A percentile compares a stretch with the other conserved stretches of the same genome.
These are phyloP conservation scores for Chalciporus sphaerocephalus DNA, from an alignment of 768 basidiomycete species.

Conservation along the genomic window DNA sequence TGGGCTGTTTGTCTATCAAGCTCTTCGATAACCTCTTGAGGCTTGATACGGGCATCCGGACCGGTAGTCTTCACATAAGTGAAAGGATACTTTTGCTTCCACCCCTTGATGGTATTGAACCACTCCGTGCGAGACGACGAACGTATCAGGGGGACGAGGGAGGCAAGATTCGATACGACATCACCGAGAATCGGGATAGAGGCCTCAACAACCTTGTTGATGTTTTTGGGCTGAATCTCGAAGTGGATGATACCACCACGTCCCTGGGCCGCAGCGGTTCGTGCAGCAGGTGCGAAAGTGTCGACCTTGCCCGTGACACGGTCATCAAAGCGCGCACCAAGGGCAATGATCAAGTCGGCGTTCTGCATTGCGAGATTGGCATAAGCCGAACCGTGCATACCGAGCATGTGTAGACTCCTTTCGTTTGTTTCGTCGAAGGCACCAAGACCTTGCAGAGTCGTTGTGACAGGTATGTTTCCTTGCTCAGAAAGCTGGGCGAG, in stretches of 20 bases:
- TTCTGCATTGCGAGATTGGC: constrained; percentile 98
- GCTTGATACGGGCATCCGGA: constrained; percentile 75
- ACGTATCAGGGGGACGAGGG: constrained; percentile 77
- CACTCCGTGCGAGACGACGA: constrained; percentile 64
- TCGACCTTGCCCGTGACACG: constrained; percentile 92
- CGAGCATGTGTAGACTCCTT: constrained; percentile 91
- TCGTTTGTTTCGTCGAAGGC: constrained; percentile 90
- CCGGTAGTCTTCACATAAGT: constrained; percentile 62
- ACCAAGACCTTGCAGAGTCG: constrained; percentile 93
- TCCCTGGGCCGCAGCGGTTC: constrained; percentile 77
- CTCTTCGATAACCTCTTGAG: constrained; percentile 95
- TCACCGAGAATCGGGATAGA: constrained; percentile 93
- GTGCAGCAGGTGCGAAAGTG: constrained; percentile 87
- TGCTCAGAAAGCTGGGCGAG: constrained; percentile 72
- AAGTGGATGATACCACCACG: constrained; percentile 98
- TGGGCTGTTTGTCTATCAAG: constrained; percentile 75
- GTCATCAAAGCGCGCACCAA: constrained; percentile 96
- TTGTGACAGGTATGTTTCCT: constrained; percentile 96
- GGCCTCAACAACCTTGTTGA: constrained; percentile 98
- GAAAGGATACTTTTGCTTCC: constrained; percentile 91
- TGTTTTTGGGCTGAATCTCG: constrained; percentile 96
- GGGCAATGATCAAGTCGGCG: constrained; percentile 95
- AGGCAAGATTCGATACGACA: constrained; percentile 75
- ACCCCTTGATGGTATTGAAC: constrained; percentile 76
- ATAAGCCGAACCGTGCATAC: constrained; percentile 97